Percentiles rank a stretch among this genome's conserved stretches.
phyloP scores from a whole-genome alignment of 2,329 filamentous ascomycete genomes.

The Botrytis fragariae region DNA sequence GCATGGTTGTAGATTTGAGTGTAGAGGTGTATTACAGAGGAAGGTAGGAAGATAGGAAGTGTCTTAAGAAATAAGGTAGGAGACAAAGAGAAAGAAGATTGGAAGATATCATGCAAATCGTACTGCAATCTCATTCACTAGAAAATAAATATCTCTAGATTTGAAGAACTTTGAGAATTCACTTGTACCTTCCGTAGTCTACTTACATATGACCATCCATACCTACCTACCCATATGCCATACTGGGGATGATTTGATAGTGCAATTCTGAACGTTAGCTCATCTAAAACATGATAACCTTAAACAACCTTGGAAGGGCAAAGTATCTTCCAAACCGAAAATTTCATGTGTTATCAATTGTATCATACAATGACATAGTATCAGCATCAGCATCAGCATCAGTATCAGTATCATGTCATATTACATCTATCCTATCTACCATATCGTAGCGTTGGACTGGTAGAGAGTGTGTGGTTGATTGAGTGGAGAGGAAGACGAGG shows the following conservation, averaged over 20 bases:
- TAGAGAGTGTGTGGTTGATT: not conserved
- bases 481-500: not conserved
- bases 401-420: not conserved
- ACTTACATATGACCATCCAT: not conserved
- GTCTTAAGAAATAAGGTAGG: not conserved
- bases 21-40: not conserved
- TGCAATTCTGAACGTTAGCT: not conserved
- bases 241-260: not conserved
- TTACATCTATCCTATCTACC: not conserved
- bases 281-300: constrained; percentile 3
- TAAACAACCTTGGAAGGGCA: not conserved
- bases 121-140: constrained; percentile 10
- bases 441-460: not conserved
- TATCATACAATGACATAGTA: not conserved
- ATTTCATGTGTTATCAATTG: not conserved
- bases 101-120: not conserved
- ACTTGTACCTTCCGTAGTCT: not conserved
- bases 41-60: not conserved
- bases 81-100: constrained; percentile 6
- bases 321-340: not conserved
- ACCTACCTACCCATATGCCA: not conserved
- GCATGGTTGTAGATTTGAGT: constrained; percentile 40
- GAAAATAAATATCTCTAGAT: not conserved
- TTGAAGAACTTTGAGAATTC: not conserved
- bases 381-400: not conserved